phyloP scores from a whole-genome alignment of 345 rosid genomes.

The Citrus sinensis region DVS_A1.0 CM039168.1:23064001-23064500 shows the following conservation, averaged over 20 bases:
- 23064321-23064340: neutral
- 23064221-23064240: neutral
- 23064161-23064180: neutral
- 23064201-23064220: neutral
- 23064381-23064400: neutral
- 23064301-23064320: neutral
- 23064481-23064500: neutral
- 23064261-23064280: neutral
- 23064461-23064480: neutral
- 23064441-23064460: no score
- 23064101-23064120: neutral
- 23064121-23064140: no score
- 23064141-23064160: neutral
- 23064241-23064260: neutral
- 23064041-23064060: neutral
- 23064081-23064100: neutral
- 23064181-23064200: neutral
- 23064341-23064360: neutral
- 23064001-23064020: neutral
- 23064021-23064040: neutral
- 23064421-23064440: neutral
- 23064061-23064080: neutral
- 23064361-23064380: neutral
- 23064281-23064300: neutral
- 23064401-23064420: neutral